Percentiles rank a stretch among this genome's conserved stretches.
phyloP scores from a whole-genome alignment of 768 basidiomycete species.

The Agrocybe pediades region DNA sequence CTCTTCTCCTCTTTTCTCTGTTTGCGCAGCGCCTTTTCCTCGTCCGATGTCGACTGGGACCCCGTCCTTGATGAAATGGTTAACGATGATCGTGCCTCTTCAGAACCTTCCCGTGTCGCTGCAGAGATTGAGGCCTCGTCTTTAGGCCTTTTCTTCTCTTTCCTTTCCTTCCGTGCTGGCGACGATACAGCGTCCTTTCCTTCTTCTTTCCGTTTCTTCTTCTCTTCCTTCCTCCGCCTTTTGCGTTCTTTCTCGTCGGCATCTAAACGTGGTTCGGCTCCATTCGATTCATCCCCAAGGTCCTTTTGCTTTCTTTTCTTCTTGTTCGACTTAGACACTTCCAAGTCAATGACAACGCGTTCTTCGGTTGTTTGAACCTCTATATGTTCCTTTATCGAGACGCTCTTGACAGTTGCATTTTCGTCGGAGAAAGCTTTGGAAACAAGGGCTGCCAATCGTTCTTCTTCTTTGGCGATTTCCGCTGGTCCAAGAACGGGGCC shows the following conservation, averaged over 20 bases:
- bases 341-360: constrained; percentile 15
- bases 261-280: constrained; percentile 10
- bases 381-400: constrained; percentile 17
- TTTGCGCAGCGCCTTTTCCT: constrained; percentile 21
- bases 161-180: constrained; percentile 16
- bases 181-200: constrained; percentile 4
- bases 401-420: constrained; percentile 11
- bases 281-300: background rate
- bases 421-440: constrained; percentile 16
- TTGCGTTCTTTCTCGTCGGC: constrained; percentile 14
- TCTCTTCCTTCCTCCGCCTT: constrained; percentile 12
- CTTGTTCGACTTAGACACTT: constrained; percentile 16
- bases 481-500: constrained; percentile 70
- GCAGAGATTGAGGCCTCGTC: background rate
- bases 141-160: constrained; percentile 10
- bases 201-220: constrained; percentile 8
- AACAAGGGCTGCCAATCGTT: constrained; percentile 13
- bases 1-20: constrained; percentile 11
- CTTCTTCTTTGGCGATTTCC: constrained; percentile 20
- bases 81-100: background rate
- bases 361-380: constrained; percentile 17
- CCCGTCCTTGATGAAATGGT: background rate
- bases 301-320: constrained; percentile 10
- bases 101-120: background rate
- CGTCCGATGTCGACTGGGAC: background rate